A percentile compares a stretch with the other conserved stretches of the same genome.
Evolutionary conservation across 1,284 basidiomycete genomes (phyloP).

Genomic region (Thecaphora frezii): DNA sequence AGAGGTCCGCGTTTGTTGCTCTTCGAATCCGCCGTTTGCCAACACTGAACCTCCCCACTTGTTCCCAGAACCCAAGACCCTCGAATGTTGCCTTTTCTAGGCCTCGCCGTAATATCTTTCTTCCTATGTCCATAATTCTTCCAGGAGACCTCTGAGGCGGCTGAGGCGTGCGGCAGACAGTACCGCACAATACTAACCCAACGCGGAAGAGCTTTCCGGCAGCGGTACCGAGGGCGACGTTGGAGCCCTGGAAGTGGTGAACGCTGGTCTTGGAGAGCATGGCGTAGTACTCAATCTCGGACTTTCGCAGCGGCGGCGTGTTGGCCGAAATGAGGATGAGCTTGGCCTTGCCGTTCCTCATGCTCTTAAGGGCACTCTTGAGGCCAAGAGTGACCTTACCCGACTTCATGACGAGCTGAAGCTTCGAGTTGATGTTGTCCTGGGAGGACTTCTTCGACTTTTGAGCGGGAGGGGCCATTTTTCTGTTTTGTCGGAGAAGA

Average conservation of each 20-base stretch:
- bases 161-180: no score
- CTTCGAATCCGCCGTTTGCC: no score
- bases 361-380: constrained; percentile 82
- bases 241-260: constrained; percentile 90
- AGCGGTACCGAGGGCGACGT: constrained; percentile 96
- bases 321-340: constrained; percentile 98
- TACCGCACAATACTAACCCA: constrained; percentile 68
- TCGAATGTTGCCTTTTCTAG: no score
- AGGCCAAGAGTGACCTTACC: constrained; percentile 58
- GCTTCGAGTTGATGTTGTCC: constrained; percentile 92
- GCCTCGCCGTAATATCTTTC: no score
- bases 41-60: no score
- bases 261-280: constrained; percentile 95
- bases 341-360: constrained; percentile 98
- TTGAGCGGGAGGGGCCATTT: constrained; percentile 81
- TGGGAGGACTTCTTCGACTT: constrained; percentile 73
- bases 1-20: no score
- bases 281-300: constrained; percentile 99
- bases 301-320: constrained; percentile 97
- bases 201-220: constrained; percentile 99
- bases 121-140: no score
- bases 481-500: constrained; percentile 23
- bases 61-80: no score
- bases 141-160: no score
- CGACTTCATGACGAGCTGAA: constrained; percentile 98